A percentile compares a stretch with the other conserved stretches of the same genome.
Conservation (phyloP, 1,284 basidiomycete genomes). For the Tremellales sp. region DNA sequence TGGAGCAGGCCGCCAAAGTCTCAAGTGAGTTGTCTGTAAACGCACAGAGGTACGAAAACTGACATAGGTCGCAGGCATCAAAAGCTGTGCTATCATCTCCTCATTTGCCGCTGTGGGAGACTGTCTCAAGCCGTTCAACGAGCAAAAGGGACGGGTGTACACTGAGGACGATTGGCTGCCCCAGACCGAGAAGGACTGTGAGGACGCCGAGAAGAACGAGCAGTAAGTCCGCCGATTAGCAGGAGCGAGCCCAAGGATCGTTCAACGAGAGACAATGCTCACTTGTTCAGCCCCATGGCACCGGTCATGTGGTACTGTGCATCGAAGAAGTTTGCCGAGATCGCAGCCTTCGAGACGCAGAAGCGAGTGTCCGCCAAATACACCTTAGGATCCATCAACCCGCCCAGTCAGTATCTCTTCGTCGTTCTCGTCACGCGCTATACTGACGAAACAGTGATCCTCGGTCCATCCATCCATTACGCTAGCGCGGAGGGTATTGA, state of each 20-base stretch:
- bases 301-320: conserved; percentile 13
- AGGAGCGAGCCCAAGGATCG: too few relatives aligned
- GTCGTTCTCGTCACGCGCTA: neutral
- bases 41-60: neutral
- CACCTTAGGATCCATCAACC: conserved; percentile 18
- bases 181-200: conserved; percentile 20
- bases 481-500: conserved; percentile 3
- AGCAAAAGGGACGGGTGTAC: conserved; percentile 17
- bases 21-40: conserved; percentile 14
- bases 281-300: neutral
- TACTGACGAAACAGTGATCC: conserved; percentile 18
- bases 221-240: conserved; percentile 4
- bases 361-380: conserved; percentile 14
- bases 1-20: conserved; percentile 40
- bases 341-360: conserved; percentile 18
- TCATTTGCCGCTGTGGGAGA: conserved; percentile 45
- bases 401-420: conserved; percentile 12
- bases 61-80: conserved; percentile 31
- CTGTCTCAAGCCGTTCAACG: conserved; percentile 13
- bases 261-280: neutral
- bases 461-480: conserved; percentile 21
- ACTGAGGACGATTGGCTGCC: conserved; percentile 43
- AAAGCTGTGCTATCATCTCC: conserved; percentile 50
- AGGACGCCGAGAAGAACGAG: conserved; percentile 12
- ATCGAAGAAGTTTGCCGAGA: conserved; percentile 38